These are phyloP conservation scores for Nothophaeocryptopus gaeumannii DNA, from an alignment of 2,329 filamentous ascomycete genomes.

Conservation along the genomic window DNA sequence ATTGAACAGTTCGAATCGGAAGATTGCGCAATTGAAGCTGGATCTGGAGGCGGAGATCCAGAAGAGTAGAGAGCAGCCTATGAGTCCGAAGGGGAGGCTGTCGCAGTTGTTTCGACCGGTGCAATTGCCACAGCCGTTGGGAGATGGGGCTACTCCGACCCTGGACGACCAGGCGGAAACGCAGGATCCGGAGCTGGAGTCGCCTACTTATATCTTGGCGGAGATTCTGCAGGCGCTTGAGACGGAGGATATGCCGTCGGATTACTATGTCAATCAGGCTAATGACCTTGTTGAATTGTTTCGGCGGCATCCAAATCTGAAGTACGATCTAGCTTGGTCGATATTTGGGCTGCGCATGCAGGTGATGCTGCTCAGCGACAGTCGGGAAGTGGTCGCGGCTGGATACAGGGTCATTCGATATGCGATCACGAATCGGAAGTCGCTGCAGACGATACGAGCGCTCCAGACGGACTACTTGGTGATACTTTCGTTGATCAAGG, in stretches of 20 bases:
- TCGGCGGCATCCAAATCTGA: slow-evolving; percentile 85
- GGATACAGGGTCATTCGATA: slow-evolving; percentile 92
- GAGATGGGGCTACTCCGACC: slow-evolving; percentile 34
- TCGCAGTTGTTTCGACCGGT: slow-evolving; percentile 56
- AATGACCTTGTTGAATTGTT: slow-evolving; percentile 96
- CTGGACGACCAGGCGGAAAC: slow-evolving; percentile 55
- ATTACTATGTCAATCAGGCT: slow-evolving; percentile 91
- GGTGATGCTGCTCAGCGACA: slow-evolving; percentile 92
- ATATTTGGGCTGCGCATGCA: slow-evolving; percentile 93
- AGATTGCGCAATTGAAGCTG: slow-evolving; percentile 58
- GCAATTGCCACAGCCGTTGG: slow-evolving; percentile 54
- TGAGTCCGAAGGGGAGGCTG: slow-evolving; percentile 46
- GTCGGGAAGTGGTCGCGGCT: slow-evolving; percentile 89
- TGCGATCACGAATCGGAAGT: slow-evolving; percentile 86
- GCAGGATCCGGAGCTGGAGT: slow-evolving; percentile 69
- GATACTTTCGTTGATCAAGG: slow-evolving; percentile 87
- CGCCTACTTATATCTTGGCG: slow-evolving; percentile 84
- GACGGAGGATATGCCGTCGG: slow-evolving; percentile 78
- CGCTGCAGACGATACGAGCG: slow-evolving; percentile 79
- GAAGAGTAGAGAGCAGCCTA: slow-evolving; percentile 54
- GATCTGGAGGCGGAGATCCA: slow-evolving; percentile 61
- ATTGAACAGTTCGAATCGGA: slow-evolving; percentile 79
- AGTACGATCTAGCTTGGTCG: slow-evolving; percentile 95
- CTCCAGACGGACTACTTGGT: slow-evolving; percentile 92
- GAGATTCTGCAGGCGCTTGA: slow-evolving; percentile 90